Percentiles rank a stretch among this genome's conserved stretches.
These are phyloP conservation scores for Lactarius akahatsu DNA, from an alignment of 768 basidiomycete species.

Conservation along the genomic window DNA sequence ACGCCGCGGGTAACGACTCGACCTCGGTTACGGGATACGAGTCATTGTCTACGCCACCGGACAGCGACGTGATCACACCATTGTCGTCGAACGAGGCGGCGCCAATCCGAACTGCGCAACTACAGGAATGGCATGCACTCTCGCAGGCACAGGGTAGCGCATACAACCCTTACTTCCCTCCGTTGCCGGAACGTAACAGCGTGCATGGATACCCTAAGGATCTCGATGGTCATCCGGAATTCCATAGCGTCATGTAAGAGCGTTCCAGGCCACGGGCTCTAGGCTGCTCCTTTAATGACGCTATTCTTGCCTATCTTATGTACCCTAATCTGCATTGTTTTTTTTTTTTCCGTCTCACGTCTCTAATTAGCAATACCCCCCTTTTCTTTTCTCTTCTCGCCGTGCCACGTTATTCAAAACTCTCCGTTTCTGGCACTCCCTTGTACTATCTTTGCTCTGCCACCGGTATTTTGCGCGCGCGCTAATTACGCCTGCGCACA, in stretches of 20 bases:
- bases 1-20: constrained; percentile 23
- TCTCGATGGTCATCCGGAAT: constrained; percentile 25
- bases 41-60: constrained; percentile 27
- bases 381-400: constrained; percentile 21
- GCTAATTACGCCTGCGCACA: constrained; percentile 21
- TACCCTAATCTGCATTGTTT: constrained; percentile 27
- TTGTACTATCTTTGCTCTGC: constrained; percentile 26
- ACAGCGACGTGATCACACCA: constrained; percentile 31
- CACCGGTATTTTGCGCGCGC: constrained; percentile 24
- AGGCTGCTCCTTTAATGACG: constrained; percentile 24
- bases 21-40: constrained; percentile 23
- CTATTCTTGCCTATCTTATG: constrained; percentile 31
- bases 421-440: constrained; percentile 21
- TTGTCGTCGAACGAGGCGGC: constrained; percentile 30
- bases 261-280: constrained; percentile 26
- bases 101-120: constrained; percentile 27
- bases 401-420: constrained; percentile 27
- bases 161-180: constrained; percentile 31
- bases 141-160: constrained; percentile 28
- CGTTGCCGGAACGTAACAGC: constrained; percentile 26
- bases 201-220: constrained; percentile 27
- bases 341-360: constrained; percentile 16
- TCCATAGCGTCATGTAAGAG: constrained; percentile 29
- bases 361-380: constrained; percentile 26
- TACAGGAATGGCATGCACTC: constrained; percentile 31